A percentile compares a stretch with the other conserved stretches of the same genome.
Conservation (phyloP, 2,329 filamentous ascomycete genomes). For the Calcarisporium arbuscula region DNA sequence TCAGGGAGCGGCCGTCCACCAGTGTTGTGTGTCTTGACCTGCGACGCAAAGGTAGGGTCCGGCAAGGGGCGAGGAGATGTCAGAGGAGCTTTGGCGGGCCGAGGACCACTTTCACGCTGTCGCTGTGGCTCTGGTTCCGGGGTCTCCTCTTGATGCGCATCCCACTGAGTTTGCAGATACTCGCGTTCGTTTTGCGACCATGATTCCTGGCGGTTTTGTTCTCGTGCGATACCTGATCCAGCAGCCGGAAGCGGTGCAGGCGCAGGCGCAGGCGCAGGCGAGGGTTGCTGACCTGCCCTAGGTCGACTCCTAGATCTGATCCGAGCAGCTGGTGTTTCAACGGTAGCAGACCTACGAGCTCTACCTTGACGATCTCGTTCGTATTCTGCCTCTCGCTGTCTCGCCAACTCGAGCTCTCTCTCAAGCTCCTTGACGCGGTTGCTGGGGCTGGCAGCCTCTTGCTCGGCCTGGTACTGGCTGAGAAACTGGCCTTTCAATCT, state of each 20-base stretch:
- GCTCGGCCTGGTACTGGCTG: slow-evolving; percentile 77
- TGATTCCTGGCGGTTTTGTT: slow-evolving; percentile 49
- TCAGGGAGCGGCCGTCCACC: slow-evolving; percentile 48
- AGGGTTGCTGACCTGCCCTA: slow-evolving; percentile 3
- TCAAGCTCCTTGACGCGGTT: slow-evolving; percentile 76
- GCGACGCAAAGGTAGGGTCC: slow-evolving; percentile 24
- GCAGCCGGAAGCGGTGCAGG: slow-evolving; percentile 1
- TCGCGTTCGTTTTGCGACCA: slow-evolving; percentile 61
- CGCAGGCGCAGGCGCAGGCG: slow-evolving; percentile 3
- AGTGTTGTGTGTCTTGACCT: slow-evolving; percentile 31
- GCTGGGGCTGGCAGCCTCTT: slow-evolving; percentile 25
- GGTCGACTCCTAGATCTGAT: slow-evolving; percentile 19
- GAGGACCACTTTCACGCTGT: background rate
- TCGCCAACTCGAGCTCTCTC: slow-evolving; percentile 56
- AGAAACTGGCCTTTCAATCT: slow-evolving; percentile 77
- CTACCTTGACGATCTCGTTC: slow-evolving; percentile 50
- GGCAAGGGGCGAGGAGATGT: slow-evolving; percentile 36
- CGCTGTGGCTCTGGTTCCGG: slow-evolving; percentile 16
- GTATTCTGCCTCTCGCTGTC: slow-evolving; percentile 58
- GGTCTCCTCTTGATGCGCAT: slow-evolving; percentile 30
- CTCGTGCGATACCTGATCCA: slow-evolving; percentile 9
- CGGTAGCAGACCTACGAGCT: slow-evolving; percentile 31
- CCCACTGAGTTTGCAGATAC: slow-evolving; percentile 50
- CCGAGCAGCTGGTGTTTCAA: slow-evolving; percentile 15
- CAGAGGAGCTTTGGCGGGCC: background rate